Evolutionary conservation across 2,329 filamentous ascomycete species (phyloP).

Genomic region (Rutstroemia sp.): DNA sequence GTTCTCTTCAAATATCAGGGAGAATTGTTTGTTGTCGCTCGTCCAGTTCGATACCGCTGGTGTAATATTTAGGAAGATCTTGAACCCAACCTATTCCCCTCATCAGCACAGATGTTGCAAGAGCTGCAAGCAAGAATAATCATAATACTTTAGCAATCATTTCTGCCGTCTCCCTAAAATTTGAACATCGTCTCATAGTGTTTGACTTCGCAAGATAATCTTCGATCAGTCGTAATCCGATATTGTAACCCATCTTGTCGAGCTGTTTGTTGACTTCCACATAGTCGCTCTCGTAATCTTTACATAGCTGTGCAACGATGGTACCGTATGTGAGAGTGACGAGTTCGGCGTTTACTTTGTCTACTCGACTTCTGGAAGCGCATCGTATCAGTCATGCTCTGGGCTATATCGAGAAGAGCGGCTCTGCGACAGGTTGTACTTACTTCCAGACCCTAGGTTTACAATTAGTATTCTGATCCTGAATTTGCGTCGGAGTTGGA

Average conservation of each 20-base stretch:
- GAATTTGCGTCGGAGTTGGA: not conserved
- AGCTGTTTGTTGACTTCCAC: constrained; percentile 94
- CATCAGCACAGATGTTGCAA: not conserved
- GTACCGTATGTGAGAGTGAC: constrained; percentile 97
- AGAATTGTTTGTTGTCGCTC: constrained; percentile 93
- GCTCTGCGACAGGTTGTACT: constrained; percentile 15
- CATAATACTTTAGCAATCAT: constrained; percentile 77
- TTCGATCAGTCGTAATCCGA: constrained; percentile 89
- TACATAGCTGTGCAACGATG: constrained; percentile 92
- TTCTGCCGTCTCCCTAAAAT: constrained; percentile 93
- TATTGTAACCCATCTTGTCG: constrained; percentile 99
- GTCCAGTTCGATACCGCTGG: constrained; percentile 94
- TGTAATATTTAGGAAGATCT: constrained; percentile 97
- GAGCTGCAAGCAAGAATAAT: not conserved
- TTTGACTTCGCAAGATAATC: constrained; percentile 96
- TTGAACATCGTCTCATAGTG: constrained; percentile 78
- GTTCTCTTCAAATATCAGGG: constrained; percentile 92
- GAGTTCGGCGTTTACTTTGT: constrained; percentile 97
- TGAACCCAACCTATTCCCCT: constrained; percentile 75
- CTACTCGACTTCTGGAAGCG: constrained; percentile 69
- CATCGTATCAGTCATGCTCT: constrained; percentile 16
- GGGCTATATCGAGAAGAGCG: constrained; percentile 19
- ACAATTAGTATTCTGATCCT: constrained; percentile 19
- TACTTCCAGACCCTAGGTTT: constrained; percentile 32
- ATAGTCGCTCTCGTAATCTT: constrained; percentile 93